Evolutionary conservation across 2,329 filamentous ascomycete genomes (phyloP).

Genomic region (Aspergillus amoenus): DNA sequence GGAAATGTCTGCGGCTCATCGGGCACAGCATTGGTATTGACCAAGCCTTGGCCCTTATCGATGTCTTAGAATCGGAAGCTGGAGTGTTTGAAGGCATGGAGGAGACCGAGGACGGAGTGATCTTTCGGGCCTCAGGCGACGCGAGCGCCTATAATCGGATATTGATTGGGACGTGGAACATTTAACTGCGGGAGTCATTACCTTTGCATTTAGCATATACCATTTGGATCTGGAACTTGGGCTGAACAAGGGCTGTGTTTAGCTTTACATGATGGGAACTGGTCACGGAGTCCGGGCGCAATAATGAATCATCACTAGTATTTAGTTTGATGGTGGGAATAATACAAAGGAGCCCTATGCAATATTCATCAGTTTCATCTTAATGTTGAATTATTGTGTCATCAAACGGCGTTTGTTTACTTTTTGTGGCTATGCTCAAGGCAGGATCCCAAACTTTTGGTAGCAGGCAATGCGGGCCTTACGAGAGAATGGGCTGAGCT

Average conservation of each 20-base stretch:
- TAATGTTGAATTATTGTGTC: not conserved
- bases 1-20: slow-evolving; percentile 33
- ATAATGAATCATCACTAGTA: not conserved
- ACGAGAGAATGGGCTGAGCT: not conserved
- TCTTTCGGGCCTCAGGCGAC: slow-evolving; percentile 8
- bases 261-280: not conserved
- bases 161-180: slow-evolving; percentile 16
- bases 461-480: too few relatives aligned
- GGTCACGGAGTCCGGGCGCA: not conserved
- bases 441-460: too few relatives aligned
- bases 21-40: slow-evolving; percentile 38
- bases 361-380: not conserved
- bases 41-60: slow-evolving; percentile 37
- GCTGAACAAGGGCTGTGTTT: not conserved
- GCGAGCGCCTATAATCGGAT: slow-evolving; percentile 14
- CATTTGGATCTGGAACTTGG: not conserved
- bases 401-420: not conserved
- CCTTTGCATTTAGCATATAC: not conserved
- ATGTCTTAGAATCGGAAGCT: slow-evolving; percentile 30
- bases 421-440: too few relatives aligned
- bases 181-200: not conserved
- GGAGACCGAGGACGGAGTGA: slow-evolving; percentile 21
- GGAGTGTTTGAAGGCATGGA: slow-evolving; percentile 24
- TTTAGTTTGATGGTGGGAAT: not conserved
- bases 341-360: not conserved